These are phyloP conservation scores for Polygonum aviculare DNA, from an alignment of 148 eudicot species.

Conservation along the genomic window DNA sequence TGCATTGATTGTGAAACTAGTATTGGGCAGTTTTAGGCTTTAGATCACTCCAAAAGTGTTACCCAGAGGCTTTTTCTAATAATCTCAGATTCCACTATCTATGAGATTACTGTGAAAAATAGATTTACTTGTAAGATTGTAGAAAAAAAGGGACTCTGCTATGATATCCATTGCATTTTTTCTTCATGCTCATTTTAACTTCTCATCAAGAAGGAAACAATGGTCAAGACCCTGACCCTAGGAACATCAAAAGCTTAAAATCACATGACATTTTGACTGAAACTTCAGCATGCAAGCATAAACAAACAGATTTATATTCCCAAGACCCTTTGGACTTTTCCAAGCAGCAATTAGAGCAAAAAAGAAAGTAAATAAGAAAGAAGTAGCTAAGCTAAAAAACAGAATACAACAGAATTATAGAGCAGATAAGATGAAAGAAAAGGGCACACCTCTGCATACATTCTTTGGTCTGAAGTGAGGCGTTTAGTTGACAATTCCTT, in stretches of 20 bases:
- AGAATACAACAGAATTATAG: background rate
- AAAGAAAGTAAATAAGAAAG: background rate
- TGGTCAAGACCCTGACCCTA: conserved; percentile 2
- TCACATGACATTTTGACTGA: background rate
- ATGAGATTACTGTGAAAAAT: too few species aligned
- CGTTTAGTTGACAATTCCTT: conserved; percentile 94
- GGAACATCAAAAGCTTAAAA: background rate
- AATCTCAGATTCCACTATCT: too few species aligned
- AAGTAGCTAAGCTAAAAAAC: background rate
- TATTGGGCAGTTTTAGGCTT: too few species aligned
- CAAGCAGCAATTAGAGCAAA: background rate
- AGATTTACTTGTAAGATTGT: too few species aligned
- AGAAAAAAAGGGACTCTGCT: background rate
- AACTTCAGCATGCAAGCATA: background rate
- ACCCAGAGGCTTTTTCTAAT: too few species aligned
- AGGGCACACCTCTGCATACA: conserved; percentile 65
- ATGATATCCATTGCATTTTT: background rate
- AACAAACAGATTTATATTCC: background rate
- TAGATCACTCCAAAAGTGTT: too few species aligned
- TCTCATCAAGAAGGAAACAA: background rate
- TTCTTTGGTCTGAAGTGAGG: conserved; percentile 80
- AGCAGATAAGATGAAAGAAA: background rate
- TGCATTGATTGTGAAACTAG: too few species aligned
- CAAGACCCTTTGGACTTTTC: background rate
- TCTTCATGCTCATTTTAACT: background rate